Conservation (phyloP, 129 eudicot species). For the Chrysanthemum makinoi region DNA sequence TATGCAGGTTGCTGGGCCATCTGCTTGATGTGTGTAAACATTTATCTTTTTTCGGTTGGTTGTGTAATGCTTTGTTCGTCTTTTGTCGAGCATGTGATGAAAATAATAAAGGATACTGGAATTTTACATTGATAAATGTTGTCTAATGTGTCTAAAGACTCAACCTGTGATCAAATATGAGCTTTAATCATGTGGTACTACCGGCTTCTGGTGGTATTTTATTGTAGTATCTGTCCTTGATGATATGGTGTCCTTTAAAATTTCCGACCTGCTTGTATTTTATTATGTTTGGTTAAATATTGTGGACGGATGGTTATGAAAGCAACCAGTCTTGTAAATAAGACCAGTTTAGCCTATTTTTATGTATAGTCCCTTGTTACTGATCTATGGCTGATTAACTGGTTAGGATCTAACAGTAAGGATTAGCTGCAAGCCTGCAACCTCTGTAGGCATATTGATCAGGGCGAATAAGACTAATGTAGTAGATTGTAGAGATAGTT, state of each 20-base stretch:
- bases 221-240: constrained; percentile 2
- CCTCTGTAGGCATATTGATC: not conserved
- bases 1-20: constrained; percentile 45
- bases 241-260: not conserved
- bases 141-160: constrained; percentile 26
- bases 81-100: constrained; percentile 20
- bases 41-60: not conserved
- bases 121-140: constrained; percentile 15
- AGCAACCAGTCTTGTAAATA: not conserved
- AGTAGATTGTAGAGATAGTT: too few relatives aligned
- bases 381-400: not conserved
- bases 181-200: not conserved
- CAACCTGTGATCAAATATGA: constrained; percentile 16
- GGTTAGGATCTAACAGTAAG: not conserved
- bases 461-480: too few relatives aligned
- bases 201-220: constrained; percentile 3
- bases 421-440: not conserved
- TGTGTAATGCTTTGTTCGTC: constrained; percentile 17
- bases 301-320: not conserved
- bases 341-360: not conserved
- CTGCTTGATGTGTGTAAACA: constrained; percentile 32
- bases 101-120: constrained; percentile 14
- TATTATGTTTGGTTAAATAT: not conserved
- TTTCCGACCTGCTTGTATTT: not conserved
- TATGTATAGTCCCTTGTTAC: not conserved